A percentile compares a stretch with the other conserved stretches of the same genome.
Evolutionary conservation across 1,284 basidiomycete genomes (phyloP).

Genomic region (Ustilago bromivora): DNA sequence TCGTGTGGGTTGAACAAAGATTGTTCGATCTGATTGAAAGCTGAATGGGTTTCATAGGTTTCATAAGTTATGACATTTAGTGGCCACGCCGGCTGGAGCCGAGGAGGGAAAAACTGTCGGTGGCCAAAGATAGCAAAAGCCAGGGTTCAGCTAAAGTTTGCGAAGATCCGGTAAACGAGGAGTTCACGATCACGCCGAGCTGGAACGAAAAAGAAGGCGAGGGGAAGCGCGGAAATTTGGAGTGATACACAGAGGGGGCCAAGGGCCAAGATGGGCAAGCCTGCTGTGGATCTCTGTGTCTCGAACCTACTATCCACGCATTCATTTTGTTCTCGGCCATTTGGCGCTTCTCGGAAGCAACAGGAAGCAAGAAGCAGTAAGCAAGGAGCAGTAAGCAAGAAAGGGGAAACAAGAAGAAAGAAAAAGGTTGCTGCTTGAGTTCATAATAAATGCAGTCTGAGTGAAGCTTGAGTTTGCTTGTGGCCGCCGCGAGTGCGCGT

Average conservation of each 20-base stretch:
- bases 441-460: not conserved
- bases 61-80: not conserved
- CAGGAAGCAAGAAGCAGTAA: not conserved
- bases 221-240: not conserved
- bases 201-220: not conserved
- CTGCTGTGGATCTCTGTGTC: not conserved
- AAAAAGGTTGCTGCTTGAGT: slow-evolving; percentile 3
- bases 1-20: not conserved
- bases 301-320: not conserved
- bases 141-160: not conserved
- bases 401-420: not conserved
- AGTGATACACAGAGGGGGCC: not conserved
- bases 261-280: slow-evolving; percentile 18
- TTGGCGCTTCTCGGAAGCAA: slow-evolving; percentile 1
- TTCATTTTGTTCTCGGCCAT: not conserved
- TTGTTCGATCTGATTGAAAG: not conserved
- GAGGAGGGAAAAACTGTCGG: not conserved
- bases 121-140: slow-evolving; percentile 12
- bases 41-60: not conserved
- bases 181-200: slow-evolving; percentile 6
- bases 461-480: slow-evolving; percentile 8
- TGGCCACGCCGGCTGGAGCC: not conserved
- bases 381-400: not conserved
- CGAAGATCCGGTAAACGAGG: slow-evolving; percentile 5
- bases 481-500: not conserved